phyloP scores from a whole-genome alignment of 495 filamentous ascomycete genomes.

The Penicillium pancosmium region DNA sequence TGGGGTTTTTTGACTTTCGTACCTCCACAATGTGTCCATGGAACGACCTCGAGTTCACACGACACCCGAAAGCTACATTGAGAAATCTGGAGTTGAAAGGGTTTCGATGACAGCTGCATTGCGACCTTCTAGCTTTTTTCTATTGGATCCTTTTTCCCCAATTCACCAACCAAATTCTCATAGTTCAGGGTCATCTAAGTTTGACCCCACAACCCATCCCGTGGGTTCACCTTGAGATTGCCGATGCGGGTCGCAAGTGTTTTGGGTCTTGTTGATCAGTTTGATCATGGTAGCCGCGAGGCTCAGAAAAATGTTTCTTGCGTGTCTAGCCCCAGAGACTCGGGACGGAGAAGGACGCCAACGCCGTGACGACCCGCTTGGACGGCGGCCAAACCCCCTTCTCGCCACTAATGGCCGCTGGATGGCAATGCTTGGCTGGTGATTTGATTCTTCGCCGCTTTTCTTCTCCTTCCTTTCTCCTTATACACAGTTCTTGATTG shows the following conservation, averaged over 20 bases:
- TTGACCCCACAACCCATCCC: slow-evolving; percentile 1
- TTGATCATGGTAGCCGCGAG: background rate
- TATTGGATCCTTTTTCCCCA: background rate
- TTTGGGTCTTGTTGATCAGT: background rate
- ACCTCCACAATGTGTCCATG: slow-evolving; percentile 6
- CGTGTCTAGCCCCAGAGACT: background rate
- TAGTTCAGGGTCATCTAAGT: background rate
- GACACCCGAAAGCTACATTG: background rate
- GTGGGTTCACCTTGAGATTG: background rate
- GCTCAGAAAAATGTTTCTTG: slow-evolving; percentile 2
- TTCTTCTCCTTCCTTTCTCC: slow-evolving; percentile 7
- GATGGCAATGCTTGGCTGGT: slow-evolving; percentile 20
- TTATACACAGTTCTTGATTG: background rate
- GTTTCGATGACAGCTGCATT: slow-evolving; percentile 1
- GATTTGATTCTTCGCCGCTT: slow-evolving; percentile 8
- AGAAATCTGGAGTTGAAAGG: background rate
- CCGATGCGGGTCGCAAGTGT: slow-evolving; percentile 4
- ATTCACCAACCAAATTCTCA: background rate
- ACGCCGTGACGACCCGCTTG: slow-evolving; percentile 10
- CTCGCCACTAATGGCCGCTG: slow-evolving; percentile 19
- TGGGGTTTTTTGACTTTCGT: slow-evolving; percentile 2
- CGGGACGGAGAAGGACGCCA: background rate
- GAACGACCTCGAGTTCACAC: background rate
- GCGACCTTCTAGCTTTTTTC: background rate
- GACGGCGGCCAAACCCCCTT: slow-evolving; percentile 10